phyloP scores from a whole-genome alignment of 352 stramenopile species.

The Phytophthora fragariae region DNA sequence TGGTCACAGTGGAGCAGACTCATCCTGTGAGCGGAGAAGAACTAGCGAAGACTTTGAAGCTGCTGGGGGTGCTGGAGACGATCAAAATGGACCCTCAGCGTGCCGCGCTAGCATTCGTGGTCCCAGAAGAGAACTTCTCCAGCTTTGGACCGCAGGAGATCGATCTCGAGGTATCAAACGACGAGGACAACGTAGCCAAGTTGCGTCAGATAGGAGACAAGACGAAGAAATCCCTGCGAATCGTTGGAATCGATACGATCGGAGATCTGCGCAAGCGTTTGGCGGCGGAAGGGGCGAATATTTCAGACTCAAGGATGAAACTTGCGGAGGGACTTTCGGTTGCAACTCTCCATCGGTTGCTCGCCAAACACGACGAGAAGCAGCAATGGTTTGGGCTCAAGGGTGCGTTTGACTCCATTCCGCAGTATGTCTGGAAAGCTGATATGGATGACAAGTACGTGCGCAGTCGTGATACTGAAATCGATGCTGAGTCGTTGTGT shows the following conservation, averaged over 20 bases:
- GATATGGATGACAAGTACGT: not conserved
- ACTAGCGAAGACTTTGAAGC: not conserved
- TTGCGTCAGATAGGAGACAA: not conserved
- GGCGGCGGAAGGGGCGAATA: not conserved
- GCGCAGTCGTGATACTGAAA: not conserved
- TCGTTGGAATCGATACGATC: not conserved
- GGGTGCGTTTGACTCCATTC: not conserved
- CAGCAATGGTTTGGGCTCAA: not conserved
- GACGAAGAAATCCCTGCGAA: not conserved
- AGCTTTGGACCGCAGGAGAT: not conserved
- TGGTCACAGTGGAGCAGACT: conserved; percentile 6
- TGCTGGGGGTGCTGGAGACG: not conserved
- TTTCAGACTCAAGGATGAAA: not conserved
- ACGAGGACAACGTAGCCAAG: not conserved
- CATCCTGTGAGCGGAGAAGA: conserved; percentile 12
- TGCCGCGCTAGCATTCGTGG: not conserved
- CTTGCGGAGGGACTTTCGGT: not conserved
- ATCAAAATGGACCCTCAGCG: not conserved
- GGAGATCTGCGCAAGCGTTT: not conserved
- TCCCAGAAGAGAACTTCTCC: not conserved
- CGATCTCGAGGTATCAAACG: not conserved
- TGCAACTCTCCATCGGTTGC: not conserved
- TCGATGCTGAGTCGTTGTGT: no score
- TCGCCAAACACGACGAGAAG: not conserved
- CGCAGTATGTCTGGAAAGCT: not conserved